A percentile compares a stretch with the other conserved stretches of the same genome.
These are phyloP conservation scores for Penicillium malachiteum DNA, from an alignment of 495 filamentous ascomycete species.

Conservation along the genomic window DNA sequence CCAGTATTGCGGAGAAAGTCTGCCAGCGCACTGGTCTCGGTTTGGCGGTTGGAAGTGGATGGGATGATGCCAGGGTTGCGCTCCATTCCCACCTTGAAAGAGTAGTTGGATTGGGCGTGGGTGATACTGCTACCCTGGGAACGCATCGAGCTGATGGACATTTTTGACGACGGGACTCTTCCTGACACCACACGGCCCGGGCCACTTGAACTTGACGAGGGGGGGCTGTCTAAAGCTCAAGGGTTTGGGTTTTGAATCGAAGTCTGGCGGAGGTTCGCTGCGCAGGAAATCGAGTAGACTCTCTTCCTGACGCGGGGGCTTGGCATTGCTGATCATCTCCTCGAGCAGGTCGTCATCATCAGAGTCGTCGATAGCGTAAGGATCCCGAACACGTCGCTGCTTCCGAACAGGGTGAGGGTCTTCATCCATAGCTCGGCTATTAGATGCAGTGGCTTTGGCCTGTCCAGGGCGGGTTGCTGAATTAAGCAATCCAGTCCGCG, in stretches of 20 bases:
- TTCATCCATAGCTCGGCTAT: constrained; percentile 14
- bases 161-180: constrained; percentile 25
- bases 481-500: constrained; percentile 57
- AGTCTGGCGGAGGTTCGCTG: constrained; percentile 71
- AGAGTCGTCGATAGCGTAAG: constrained; percentile 86
- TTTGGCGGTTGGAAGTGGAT: constrained; percentile 29
- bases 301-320: constrained; percentile 54
- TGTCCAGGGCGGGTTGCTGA: constrained; percentile 27
- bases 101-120: constrained; percentile 33
- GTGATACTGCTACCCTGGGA: constrained; percentile 18
- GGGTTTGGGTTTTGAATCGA: constrained; percentile 45
- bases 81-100: constrained; percentile 40
- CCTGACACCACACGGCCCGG: constrained; percentile 52
- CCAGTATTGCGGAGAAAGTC: constrained; percentile 77
- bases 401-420: constrained; percentile 53
- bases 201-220: constrained; percentile 52
- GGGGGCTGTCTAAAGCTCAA: constrained; percentile 22
- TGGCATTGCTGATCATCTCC: constrained; percentile 55
- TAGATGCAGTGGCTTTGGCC: constrained; percentile 16
- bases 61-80: constrained; percentile 32
- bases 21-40: constrained; percentile 70
- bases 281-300: constrained; percentile 87
- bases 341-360: constrained; percentile 74
- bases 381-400: constrained; percentile 76
- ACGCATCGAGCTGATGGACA: constrained; percentile 36